Evolutionary conservation across 345 rosid species (phyloP).

Genomic region (Brassica incana): DNA sequence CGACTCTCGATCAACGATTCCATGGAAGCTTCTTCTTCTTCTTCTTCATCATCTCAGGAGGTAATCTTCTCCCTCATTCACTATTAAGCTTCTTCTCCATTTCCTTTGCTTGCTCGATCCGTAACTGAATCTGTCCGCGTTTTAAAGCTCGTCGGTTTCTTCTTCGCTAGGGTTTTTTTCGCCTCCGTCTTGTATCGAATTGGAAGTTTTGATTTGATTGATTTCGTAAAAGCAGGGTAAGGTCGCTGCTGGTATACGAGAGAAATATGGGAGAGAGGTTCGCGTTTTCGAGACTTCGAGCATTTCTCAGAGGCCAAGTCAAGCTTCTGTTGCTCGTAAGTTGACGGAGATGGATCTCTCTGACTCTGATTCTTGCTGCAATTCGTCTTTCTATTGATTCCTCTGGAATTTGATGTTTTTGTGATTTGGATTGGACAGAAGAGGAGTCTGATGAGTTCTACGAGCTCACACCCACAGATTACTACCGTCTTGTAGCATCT

Average conservation of each 20-base stretch:
- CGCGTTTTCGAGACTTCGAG: constrained; percentile 71
- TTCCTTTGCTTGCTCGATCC: constrained; percentile 16
- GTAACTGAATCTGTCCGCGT: neutral
- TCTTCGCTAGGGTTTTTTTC: constrained; percentile 11
- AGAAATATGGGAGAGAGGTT: constrained; percentile 70
- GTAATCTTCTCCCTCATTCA: neutral
- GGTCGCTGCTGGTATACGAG: constrained; percentile 60
- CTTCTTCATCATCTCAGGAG: constrained; percentile 71
- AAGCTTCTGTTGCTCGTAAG: constrained; percentile 49
- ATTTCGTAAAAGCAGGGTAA: constrained; percentile 51
- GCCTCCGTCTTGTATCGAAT: neutral
- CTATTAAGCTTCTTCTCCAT: neutral
- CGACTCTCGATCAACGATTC: constrained; percentile 50
- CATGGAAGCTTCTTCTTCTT: constrained; percentile 85
- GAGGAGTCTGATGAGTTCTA: constrained; percentile 84
- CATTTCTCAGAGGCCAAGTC: constrained; percentile 43
- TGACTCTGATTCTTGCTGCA: neutral
- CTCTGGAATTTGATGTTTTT: neutral
- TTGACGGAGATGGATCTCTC: neutral
- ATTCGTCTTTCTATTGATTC: neutral
- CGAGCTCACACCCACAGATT: constrained; percentile 85
- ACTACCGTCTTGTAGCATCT: constrained; percentile 51
- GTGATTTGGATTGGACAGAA: constrained; percentile 31
- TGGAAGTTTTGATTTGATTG: constrained; percentile 27
- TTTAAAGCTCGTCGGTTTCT: neutral